Base-by-base conservation (phyloP, 2,329 filamentous ascomycete species). In the Knufia fluminis region DNA sequence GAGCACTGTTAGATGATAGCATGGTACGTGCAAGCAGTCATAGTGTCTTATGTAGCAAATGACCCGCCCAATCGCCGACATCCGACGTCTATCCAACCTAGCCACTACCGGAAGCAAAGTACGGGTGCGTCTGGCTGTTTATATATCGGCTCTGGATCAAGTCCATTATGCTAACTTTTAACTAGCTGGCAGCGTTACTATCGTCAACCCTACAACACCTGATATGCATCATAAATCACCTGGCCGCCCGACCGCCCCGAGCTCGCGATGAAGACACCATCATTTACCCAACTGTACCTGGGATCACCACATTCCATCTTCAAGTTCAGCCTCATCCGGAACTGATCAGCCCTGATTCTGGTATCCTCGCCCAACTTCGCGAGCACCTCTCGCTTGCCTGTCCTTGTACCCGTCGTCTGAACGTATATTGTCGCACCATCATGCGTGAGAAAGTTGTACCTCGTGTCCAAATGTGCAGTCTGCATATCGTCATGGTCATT, bases 211-310 rank as follows among this genome's bases (percentile, higher is more conserved):
- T 32, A 42, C 16, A 35, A 19, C 12, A 49, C 20, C 28, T 49
- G 19, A 22, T 49, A 35, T 9, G 36, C 47, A 32, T 41, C 28
- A 33, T 42, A 42, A 44, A 48, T 19, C 65, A 43, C 61, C 57
- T 20, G n/a, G 19, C 32, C 16, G 2, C 43, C 43, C 4, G 12
- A 9, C 19, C 43, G 3, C 3, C 43, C 43, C 6, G 28, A 17
- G 20, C 43, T 46, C 28, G 43, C 43, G 10, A 46, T 36, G 19
- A 46, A 46, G 9, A 46, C 43, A 9, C 43, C 24, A 6, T 33
- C 16, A 22, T 46, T 64, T 19, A 64, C 48, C 60, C 60, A 62
- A 20, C 52, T 53, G 40, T 64, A 64, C 45, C 57, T 51, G 31
- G 41, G 33, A 50, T 61, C 57, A 3, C 59, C 61, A 23, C 56